Evolutionary conservation across 306 rosid genomes (phyloP).

Genomic region (Fragaria ananassa): DNA sequence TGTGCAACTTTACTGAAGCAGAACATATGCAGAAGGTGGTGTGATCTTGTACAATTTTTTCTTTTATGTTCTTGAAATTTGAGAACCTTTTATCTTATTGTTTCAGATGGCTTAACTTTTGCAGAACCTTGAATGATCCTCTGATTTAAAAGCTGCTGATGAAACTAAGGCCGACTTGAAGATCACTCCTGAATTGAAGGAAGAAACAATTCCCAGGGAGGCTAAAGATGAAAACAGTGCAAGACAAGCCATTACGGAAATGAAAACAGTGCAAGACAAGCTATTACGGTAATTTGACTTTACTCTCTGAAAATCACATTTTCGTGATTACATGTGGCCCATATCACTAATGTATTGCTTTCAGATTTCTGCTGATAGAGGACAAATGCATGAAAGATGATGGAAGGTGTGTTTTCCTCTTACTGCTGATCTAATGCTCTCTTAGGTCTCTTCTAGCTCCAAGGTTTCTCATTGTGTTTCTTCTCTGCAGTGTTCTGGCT

Average conservation of each 20-base stretch:
- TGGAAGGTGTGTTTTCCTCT: no score
- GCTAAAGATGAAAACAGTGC: slow-evolving; percentile 31
- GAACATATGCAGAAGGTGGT: slow-evolving; percentile 62
- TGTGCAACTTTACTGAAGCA: slow-evolving; percentile 76
- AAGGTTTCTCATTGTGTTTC: no score
- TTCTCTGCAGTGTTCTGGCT: no score
- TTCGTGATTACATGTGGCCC: slow-evolving; percentile 1
- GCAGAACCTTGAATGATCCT: slow-evolving; percentile 47
- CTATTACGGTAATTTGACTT: slow-evolving; percentile 25
- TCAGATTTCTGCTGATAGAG: no score
- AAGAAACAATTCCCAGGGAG: slow-evolving; percentile 22
- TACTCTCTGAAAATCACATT: slow-evolving; percentile 3
- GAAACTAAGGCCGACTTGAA: slow-evolving; percentile 10
- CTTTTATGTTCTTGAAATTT: background rate
- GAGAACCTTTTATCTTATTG: slow-evolving; percentile 1
- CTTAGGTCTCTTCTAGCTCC: no score
- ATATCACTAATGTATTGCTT: slow-evolving; percentile 6
- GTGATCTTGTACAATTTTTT: slow-evolving; percentile 11
- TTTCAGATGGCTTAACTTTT: background rate
- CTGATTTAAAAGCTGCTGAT: slow-evolving; percentile 23
- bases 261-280: slow-evolving; percentile 11
- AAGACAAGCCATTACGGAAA: no score
- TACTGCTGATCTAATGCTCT: no score
- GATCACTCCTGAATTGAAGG: slow-evolving; percentile 36
- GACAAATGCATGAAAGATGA: no score